Conservation (phyloP, 345 rosid genomes). For the Turritis glabra region DNA sequence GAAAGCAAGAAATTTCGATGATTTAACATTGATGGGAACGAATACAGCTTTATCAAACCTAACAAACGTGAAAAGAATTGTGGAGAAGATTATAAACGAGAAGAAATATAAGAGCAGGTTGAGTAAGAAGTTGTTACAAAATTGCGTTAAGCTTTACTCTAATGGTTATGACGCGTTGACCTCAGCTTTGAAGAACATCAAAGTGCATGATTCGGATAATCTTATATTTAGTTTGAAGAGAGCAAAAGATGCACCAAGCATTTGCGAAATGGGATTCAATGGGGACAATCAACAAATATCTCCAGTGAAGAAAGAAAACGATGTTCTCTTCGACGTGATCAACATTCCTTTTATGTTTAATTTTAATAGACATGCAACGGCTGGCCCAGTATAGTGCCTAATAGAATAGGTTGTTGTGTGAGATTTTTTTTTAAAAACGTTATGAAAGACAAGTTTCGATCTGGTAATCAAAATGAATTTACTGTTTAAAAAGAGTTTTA, state of each 20-base stretch:
- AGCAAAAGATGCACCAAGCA: slow-evolving; percentile 3
- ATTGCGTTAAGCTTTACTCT: slow-evolving; percentile 44
- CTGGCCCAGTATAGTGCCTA: too few relatives aligned
- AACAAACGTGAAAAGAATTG: slow-evolving; percentile 21
- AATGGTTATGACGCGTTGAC: slow-evolving; percentile 8
- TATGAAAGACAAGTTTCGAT: too few relatives aligned
- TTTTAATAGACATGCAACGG: not conserved
- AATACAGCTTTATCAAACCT: slow-evolving; percentile 31
- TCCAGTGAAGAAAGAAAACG: slow-evolving; percentile 37
- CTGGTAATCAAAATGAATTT: too few relatives aligned
- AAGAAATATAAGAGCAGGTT: not conserved
- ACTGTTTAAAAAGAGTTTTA: too few relatives aligned
- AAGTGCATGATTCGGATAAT: not conserved
- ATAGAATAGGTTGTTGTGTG: too few relatives aligned
- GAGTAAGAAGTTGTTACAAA: slow-evolving; percentile 24
- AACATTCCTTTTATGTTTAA: not conserved
- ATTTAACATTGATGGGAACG: slow-evolving; percentile 18
- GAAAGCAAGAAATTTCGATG: slow-evolving; percentile 28
- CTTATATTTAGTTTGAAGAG: not conserved
- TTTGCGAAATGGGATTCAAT: slow-evolving; percentile 49
- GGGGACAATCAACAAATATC: slow-evolving; percentile 13
- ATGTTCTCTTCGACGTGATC: slow-evolving; percentile 35
- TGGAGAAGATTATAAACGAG: slow-evolving; percentile 22
- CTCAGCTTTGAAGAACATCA: slow-evolving; percentile 12
- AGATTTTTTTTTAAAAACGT: too few relatives aligned